Evolutionary conservation across 2,329 filamentous ascomycete species (phyloP), one percentile per base, ranked within the genome.

Genomic region (Phyllosticta citriasiana): DNA sequence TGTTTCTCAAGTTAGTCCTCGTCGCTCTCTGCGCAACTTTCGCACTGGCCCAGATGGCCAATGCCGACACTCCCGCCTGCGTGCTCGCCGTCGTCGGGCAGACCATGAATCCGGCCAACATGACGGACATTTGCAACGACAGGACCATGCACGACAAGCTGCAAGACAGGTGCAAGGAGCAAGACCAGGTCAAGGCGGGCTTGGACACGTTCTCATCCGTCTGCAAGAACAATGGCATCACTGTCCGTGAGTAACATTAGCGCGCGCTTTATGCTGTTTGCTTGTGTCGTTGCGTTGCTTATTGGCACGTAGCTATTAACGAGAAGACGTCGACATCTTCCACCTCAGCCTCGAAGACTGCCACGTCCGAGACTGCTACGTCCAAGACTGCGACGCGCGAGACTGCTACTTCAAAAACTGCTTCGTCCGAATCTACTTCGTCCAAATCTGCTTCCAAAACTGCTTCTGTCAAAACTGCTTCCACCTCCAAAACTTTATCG

Each of bases 61-160:
- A 33, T n/a, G 62, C 62, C n/a, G 63, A 59, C 10, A 62, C 62
- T 12, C 63, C 63, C 14, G 63, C 63, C 25, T 65, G 63, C 57
- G 59, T 65, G 14, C 57, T 65, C 19, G 57, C 27, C 58, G 59
- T 62, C 51, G 57, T 65, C 33, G 60, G 57, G 30, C 40, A 7
- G 8, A 22, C 53, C 35, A 52, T 57, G 10, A 56, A 65, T 57
- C 62, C 62, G 12, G 50, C 57, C 35, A 60, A 65, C 53, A 6
- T 65, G 47, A 55, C 53, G n/a, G 55, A 60, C 50, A 65, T 65
- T 57, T 65, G 63, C 53, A 61, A 62, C 33, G 53, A 59, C 30
- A 30, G 55, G 16, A 55, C 33, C 30, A 56, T 65, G 19, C 7
- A 22, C 3, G 33, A 30, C 40, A 53, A 55, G 30, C 62, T 65